Evolutionary conservation across 805 yeast genomes (phyloP).

Genomic region (Ogataea minuta): DNA sequence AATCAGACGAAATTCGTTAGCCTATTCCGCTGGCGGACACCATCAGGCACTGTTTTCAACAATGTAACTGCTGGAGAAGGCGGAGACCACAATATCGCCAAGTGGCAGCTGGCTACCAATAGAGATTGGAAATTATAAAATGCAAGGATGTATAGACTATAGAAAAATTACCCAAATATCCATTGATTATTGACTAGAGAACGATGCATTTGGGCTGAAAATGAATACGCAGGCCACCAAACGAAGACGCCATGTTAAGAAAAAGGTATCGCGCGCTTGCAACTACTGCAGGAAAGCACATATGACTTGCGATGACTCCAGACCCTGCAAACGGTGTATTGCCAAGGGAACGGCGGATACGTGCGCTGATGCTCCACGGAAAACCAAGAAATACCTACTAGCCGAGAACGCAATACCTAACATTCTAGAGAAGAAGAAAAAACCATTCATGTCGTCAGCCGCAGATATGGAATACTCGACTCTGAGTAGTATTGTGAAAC

Average conservation of each 20-base stretch:
- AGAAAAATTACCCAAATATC: no score
- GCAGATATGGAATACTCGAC: conserved; percentile 73
- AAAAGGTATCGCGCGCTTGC: conserved; percentile 85
- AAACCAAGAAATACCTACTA: conserved; percentile 73
- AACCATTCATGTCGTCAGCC: conserved; percentile 37
- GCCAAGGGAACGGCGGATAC: conserved; percentile 62
- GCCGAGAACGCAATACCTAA: conserved; percentile 40
- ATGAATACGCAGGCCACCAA: conserved; percentile 5
- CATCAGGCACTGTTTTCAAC: background rate
- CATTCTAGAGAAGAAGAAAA: background rate
- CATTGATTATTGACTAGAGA: no score
- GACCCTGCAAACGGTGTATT: conserved; percentile 72
- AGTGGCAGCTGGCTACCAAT: conserved; percentile 2
- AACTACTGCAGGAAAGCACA: conserved; percentile 88
- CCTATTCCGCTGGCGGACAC: background rate
- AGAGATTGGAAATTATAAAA: background rate
- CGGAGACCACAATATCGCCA: background rate
- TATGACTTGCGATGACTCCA: conserved; percentile 76
- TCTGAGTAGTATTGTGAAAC: conserved; percentile 61
- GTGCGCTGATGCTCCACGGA: conserved; percentile 89
- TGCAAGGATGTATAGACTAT: no score
- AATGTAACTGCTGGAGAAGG: background rate
- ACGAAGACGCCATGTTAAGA: conserved; percentile 36
- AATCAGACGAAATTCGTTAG: background rate
- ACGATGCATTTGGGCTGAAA: background rate